Base-by-base conservation (phyloP, 345 rosid genomes). In the Mallotus nudiflorus region DNA sequence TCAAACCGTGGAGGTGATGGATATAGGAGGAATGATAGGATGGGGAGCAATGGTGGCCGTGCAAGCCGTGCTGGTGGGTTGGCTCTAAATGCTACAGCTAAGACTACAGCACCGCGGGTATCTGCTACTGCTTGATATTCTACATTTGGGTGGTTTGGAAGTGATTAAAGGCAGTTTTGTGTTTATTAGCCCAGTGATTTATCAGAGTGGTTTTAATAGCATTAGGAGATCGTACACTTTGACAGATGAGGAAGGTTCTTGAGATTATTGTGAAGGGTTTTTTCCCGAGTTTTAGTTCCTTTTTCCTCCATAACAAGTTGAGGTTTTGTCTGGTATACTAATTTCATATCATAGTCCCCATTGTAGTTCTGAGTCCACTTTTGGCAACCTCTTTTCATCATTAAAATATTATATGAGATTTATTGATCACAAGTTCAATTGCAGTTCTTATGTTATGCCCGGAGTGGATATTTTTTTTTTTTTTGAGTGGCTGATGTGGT, bases 1-100 rank as follows among this genome's bases (percentile, higher is more conserved):
- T 67, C 83, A 35, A 86, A 82, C 73, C 90, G 89, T 68, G 90
- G 88, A 9, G 85, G 88, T 69, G 90, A 83, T 48, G 76, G 93
- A 51, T 85, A 78, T 65, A 82, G 82, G 33, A 83, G 89, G 78
- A 67, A 66, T 39, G 90, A 89, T 22, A 68, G 68, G 66, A 73
- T 55, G 37, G 78, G 83, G 37, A 67, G 63, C 72, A 74, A 69
- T 31, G 82, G 83, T 68, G 87, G 88, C 28, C 86, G 83, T 25
- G 54, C 64, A 70, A 86, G 80, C 73, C 91, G 77, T 24, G 72
- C 77, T 72, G 77, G 77, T 77, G 83, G 82, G 24, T 44, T 53
- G 27, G 15, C 70, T 39, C 77, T 75, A 35, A 77, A 79, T 71
- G 80, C 71, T 18, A 69, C 86, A 3, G 66, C 80, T 25, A 84